phyloP scores from a whole-genome alignment of 2,329 filamentous ascomycete genomes.

The Raffaelea arxii region DNA sequence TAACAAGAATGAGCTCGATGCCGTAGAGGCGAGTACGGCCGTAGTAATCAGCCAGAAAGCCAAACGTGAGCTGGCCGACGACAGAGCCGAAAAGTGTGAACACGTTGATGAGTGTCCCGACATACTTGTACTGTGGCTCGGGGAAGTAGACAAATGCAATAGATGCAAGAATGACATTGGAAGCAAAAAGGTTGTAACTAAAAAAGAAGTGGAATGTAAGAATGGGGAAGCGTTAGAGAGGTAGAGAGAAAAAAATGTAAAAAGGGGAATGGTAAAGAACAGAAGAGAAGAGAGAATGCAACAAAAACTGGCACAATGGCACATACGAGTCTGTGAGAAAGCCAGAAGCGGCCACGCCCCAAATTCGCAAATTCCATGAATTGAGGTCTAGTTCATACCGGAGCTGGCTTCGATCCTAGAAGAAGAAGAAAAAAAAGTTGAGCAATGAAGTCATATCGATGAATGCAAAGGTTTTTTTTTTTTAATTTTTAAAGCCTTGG shows the following conservation, averaged over 20 bases:
- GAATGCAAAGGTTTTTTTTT: too few species aligned
- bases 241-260: neutral
- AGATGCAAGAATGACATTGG: constrained; percentile 43
- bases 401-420: constrained; percentile 39
- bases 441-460: neutral
- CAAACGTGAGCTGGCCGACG: constrained; percentile 41
- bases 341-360: constrained; percentile 44
- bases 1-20: constrained; percentile 46
- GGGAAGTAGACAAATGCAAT: constrained; percentile 45
- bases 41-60: constrained; percentile 43
- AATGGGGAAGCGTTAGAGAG: neutral
- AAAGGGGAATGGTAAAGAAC: neutral
- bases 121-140: constrained; percentile 28
- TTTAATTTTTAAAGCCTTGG: too few species aligned
- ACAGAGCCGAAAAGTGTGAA: constrained; percentile 43
- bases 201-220: neutral
- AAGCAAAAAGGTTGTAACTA: constrained; percentile 45
- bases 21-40: constrained; percentile 46
- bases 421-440: neutral
- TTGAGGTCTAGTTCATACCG: constrained; percentile 45
- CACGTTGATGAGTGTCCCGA: constrained; percentile 39
- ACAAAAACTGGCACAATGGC: neutral
- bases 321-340: constrained; percentile 44
- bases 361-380: constrained; percentile 44
- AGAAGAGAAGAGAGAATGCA: neutral